phyloP scores from a whole-genome alignment of 106 monocot genomes.

The Iris macrosiphon region DNA sequence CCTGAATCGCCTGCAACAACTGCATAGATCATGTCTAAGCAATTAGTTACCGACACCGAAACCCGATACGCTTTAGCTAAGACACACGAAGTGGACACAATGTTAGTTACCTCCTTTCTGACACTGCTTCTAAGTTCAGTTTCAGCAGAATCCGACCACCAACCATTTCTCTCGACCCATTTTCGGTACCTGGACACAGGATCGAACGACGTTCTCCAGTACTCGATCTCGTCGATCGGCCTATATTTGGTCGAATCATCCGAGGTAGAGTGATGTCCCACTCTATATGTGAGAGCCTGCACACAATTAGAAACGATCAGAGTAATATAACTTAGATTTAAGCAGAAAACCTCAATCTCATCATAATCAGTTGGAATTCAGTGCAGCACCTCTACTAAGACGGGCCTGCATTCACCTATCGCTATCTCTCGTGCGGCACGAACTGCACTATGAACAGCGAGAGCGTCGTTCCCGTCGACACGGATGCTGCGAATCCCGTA shows the following conservation, averaged over 20 bases:
- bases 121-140: slow-evolving; percentile 54
- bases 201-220: slow-evolving; percentile 71
- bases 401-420: slow-evolving; percentile 61
- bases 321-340: too few relatives aligned
- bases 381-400: slow-evolving; percentile 72
- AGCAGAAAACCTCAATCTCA: too few relatives aligned
- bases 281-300: slow-evolving; percentile 90
- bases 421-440: slow-evolving; percentile 89
- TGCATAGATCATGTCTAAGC: slow-evolving; percentile 14
- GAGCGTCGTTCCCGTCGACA: slow-evolving; percentile 88
- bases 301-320: background rate
- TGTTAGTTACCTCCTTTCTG: slow-evolving; percentile 88
- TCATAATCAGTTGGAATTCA: too few relatives aligned
- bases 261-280: slow-evolving; percentile 92
- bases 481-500: slow-evolving; percentile 91
- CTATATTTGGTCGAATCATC: slow-evolving; percentile 97
- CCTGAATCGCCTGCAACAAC: slow-evolving; percentile 75
- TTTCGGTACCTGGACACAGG: slow-evolving; percentile 80
- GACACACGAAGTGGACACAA: too few relatives aligned
- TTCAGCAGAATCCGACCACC: slow-evolving; percentile 87
- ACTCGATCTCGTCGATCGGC: slow-evolving; percentile 71
- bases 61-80: too few relatives aligned
- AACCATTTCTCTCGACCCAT: slow-evolving; percentile 85
- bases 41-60: too few relatives aligned
- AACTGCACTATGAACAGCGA: slow-evolving; percentile 88